Percentiles rank a stretch among this genome's conserved stretches.
Conservation (phyloP, 257 asterid genomes). For the Nicotiana undulata region DNA sequence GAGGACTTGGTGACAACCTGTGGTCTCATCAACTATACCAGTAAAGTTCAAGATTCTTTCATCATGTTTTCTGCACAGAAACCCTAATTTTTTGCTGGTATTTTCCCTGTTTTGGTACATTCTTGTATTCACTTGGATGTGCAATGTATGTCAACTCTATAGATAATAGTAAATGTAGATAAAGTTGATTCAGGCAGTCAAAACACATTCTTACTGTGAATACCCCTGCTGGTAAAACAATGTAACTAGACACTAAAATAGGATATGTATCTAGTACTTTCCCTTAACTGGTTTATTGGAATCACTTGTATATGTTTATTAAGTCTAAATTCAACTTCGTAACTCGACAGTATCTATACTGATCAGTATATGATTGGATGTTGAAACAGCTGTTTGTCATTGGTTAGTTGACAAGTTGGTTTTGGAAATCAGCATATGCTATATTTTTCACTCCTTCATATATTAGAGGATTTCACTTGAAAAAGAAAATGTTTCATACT, state of each 20-base stretch:
- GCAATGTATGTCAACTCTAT: not conserved
- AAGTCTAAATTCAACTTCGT: not conserved
- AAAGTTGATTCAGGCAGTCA: not conserved
- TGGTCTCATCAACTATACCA: constrained; percentile 64
- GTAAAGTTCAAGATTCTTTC: constrained; percentile 60
- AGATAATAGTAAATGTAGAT: not conserved
- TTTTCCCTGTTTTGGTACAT: not conserved
- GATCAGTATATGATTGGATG: no score
- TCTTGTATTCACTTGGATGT: not conserved
- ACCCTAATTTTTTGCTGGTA: constrained; percentile 28
- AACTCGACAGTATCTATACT: not conserved
- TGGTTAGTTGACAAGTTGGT: no score
- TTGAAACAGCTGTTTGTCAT: no score
- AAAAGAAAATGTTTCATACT: no score
- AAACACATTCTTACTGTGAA: not conserved
- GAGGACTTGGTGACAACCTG: constrained; percentile 74
- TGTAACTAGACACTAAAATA: not conserved
- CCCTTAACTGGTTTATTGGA: not conserved
- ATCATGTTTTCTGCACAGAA: constrained; percentile 88
- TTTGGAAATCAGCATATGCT: no score
- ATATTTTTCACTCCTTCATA: no score
- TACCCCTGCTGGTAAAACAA: not conserved
- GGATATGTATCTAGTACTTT: not conserved
- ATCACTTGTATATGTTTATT: not conserved
- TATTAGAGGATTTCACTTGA: no score